phyloP scores from a whole-genome alignment of 2,329 filamentous ascomycete species.

The Aspergillus sclerotialis region DNA sequence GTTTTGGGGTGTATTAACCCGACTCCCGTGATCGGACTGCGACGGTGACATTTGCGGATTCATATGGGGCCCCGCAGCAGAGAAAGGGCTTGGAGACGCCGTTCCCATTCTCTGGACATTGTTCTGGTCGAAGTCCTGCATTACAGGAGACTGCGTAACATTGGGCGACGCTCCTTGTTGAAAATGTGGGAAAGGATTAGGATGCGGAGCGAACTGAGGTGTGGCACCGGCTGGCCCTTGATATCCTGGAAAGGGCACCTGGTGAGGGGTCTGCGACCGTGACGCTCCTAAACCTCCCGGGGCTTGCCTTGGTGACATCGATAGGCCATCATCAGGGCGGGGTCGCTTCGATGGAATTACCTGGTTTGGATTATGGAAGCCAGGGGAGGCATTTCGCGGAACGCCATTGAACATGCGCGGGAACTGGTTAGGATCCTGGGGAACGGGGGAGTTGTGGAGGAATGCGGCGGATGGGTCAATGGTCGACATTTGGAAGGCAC shows the following conservation, averaged over 20 bases:
- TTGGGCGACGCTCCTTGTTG: slow-evolving; percentile 73
- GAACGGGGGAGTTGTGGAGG: slow-evolving; percentile 38
- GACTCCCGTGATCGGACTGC: slow-evolving; percentile 64
- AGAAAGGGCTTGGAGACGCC: slow-evolving; percentile 86
- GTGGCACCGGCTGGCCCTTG: slow-evolving; percentile 57
- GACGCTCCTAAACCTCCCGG: slow-evolving; percentile 69
- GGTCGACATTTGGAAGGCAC: slow-evolving; percentile 38
- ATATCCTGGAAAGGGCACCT: slow-evolving; percentile 65
- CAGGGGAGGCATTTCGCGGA: slow-evolving; percentile 75
- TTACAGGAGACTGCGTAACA: slow-evolving; percentile 86
- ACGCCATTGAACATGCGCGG: slow-evolving; percentile 71
- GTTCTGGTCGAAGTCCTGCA: slow-evolving; percentile 63
- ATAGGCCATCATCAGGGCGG: slow-evolving; percentile 76
- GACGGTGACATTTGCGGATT: slow-evolving; percentile 66
- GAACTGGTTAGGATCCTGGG: slow-evolving; percentile 47
- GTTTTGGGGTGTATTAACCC: slow-evolving; percentile 63
- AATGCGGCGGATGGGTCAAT: slow-evolving; percentile 44
- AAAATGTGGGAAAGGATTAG: slow-evolving; percentile 71
- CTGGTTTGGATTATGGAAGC: slow-evolving; percentile 69
- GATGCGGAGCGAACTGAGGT: slow-evolving; percentile 54
- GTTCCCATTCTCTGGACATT: slow-evolving; percentile 77
- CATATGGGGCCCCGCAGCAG: slow-evolving; percentile 67
- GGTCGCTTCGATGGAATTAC: slow-evolving; percentile 87
- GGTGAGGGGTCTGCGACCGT: slow-evolving; percentile 86
- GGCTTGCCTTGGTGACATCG: slow-evolving; percentile 71